These are phyloP conservation scores for Cladosporium austrohemisphaericum DNA, from an alignment of 2,329 filamentous ascomycete species.

Conservation along the genomic window DNA sequence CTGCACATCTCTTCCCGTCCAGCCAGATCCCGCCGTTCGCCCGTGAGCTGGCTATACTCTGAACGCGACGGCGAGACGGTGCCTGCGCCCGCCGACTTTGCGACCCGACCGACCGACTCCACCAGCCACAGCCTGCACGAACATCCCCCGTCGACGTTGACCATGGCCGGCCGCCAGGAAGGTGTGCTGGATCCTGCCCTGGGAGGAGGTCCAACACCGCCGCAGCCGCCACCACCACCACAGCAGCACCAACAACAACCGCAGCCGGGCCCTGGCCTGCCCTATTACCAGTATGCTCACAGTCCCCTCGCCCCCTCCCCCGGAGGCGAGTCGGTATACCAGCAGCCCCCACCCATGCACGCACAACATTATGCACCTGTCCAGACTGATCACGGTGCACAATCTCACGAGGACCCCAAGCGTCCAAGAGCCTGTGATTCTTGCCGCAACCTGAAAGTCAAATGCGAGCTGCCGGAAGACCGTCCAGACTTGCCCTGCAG, in stretches of 20 bases:
- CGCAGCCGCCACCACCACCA: background rate
- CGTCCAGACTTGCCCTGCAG: slow-evolving; percentile 56
- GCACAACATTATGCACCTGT: slow-evolving; percentile 10
- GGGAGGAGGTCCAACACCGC: slow-evolving; percentile 1
- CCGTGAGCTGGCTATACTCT: background rate
- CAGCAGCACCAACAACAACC: too few species aligned
- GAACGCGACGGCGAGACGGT: slow-evolving; percentile 14
- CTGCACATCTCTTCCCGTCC: too few species aligned
- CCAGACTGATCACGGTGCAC: background rate
- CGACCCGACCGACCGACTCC: slow-evolving; percentile 11
- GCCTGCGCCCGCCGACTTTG: slow-evolving; percentile 14
- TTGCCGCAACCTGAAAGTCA: slow-evolving; percentile 56
- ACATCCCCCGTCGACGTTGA: background rate
- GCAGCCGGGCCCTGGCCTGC: slow-evolving; percentile 10
- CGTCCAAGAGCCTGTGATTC: slow-evolving; percentile 47
- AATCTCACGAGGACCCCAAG: slow-evolving; percentile 37
- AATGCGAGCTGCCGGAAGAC: slow-evolving; percentile 71
- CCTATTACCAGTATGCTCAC: slow-evolving; percentile 13
- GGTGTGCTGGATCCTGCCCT: slow-evolving; percentile 11
- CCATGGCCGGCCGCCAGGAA: slow-evolving; percentile 9
- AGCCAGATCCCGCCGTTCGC: too few species aligned
- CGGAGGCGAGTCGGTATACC: slow-evolving; percentile 1
- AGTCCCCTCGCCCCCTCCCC: slow-evolving; percentile 4
- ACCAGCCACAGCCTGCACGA: slow-evolving; percentile 9
- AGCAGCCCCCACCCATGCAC: slow-evolving; percentile 5